Evolutionary conservation across 2,329 filamentous ascomycete genomes (phyloP).

Genomic region (Esteya vermicola): DNA sequence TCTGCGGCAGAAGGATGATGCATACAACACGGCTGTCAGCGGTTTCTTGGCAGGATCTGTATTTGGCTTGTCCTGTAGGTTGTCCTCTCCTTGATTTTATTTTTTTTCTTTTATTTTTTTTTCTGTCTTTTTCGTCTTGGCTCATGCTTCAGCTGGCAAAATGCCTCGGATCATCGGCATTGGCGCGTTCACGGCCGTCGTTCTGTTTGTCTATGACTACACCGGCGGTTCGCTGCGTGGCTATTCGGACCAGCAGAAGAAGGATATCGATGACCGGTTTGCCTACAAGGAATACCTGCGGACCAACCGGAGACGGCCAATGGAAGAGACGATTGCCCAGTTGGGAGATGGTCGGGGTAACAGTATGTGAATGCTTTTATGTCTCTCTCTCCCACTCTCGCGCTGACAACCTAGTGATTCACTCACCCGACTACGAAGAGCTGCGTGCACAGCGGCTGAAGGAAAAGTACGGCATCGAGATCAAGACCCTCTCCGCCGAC

Average conservation of each 20-base stretch:
- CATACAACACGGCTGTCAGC: constrained; percentile 58
- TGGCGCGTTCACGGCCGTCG: constrained; percentile 39
- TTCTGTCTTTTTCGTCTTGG: neutral
- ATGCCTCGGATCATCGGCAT: constrained; percentile 59
- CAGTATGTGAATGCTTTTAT: no score
- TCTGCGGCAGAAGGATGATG: constrained; percentile 71
- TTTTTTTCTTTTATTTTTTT: neutral
- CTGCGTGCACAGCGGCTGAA: constrained; percentile 67
- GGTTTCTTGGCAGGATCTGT: constrained; percentile 64
- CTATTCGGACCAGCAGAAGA: constrained; percentile 32
- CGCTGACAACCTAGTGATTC: constrained; percentile 45
- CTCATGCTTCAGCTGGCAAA: constrained; percentile 34
- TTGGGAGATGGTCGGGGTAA: constrained; percentile 77
- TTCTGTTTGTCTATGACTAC: constrained; percentile 52
- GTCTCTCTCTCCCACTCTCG: no score
- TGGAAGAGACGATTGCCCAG: constrained; percentile 66
- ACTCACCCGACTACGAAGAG: constrained; percentile 71
- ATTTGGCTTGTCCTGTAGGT: constrained; percentile 58
- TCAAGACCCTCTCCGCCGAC: constrained; percentile 49
- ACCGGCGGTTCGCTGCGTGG: constrained; percentile 46
- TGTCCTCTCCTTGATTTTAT: neutral
- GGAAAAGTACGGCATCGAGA: constrained; percentile 78
- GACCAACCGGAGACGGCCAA: constrained; percentile 58
- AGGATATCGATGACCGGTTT: constrained; percentile 61
- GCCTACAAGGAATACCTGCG: constrained; percentile 62